These are phyloP conservation scores for Tulasnella sp. DNA, from an alignment of 768 basidiomycete species.

Conservation along the genomic window DNA sequence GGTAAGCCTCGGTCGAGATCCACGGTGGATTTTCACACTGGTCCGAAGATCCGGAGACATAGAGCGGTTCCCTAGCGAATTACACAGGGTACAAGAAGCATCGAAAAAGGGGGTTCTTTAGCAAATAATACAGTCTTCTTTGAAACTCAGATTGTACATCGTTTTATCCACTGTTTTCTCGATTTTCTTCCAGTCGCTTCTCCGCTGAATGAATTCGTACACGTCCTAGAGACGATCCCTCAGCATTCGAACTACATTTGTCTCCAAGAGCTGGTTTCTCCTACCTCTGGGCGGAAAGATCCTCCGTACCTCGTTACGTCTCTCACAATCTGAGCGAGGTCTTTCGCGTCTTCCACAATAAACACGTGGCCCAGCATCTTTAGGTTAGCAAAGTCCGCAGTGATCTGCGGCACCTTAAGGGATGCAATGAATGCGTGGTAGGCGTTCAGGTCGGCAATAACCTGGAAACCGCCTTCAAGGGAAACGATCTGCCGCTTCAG, in stretches of 20 bases:
- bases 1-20: slow-evolving; percentile 4
- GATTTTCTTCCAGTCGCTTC: slow-evolving; percentile 98
- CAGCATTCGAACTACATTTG: neutral
- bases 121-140: slow-evolving; percentile 74
- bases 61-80: neutral
- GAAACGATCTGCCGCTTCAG: slow-evolving; percentile 98
- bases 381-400: slow-evolving; percentile 84
- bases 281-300: slow-evolving; percentile 86
- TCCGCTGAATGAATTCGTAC: slow-evolving; percentile 91
- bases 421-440: slow-evolving; percentile 87
- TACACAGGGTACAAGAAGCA: neutral
- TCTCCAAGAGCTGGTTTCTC: slow-evolving; percentile 25
- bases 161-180: slow-evolving; percentile 94
- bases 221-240: slow-evolving; percentile 55
- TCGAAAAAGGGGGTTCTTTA: slow-evolving; percentile 29
- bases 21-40: neutral
- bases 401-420: slow-evolving; percentile 79
- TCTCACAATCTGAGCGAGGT: slow-evolving; percentile 90
- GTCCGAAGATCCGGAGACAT: neutral
- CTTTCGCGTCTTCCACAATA: slow-evolving; percentile 93
- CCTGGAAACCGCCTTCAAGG: slow-evolving; percentile 86
- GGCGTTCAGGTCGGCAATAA: slow-evolving; percentile 92
- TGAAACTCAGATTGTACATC: slow-evolving; percentile 90
- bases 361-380: slow-evolving; percentile 98
- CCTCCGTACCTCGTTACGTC: slow-evolving; percentile 96